These are phyloP conservation scores for Emmonsia crescens DNA, from an alignment of 2,329 filamentous ascomycete species.

Conservation along the genomic window DNA sequence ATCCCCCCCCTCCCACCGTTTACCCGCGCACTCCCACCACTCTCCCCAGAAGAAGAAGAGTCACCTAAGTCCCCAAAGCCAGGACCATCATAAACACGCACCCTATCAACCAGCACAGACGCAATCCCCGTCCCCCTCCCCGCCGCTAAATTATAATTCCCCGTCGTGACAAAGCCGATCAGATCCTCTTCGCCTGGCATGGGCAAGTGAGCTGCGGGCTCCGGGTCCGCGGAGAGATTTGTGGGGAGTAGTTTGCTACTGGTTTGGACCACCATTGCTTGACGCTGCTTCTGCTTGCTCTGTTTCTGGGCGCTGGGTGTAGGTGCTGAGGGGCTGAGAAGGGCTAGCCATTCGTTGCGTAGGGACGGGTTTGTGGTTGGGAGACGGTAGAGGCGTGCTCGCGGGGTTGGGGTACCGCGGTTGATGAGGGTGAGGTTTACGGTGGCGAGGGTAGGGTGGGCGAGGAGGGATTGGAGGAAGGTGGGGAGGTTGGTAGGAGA, in stretches of 20 bases:
- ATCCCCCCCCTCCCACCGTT: conserved; percentile 1
- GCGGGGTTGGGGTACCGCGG: conserved; percentile 59
- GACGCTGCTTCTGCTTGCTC: conserved; percentile 14
- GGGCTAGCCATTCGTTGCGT: conserved; percentile 57
- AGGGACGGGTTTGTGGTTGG: conserved; percentile 48
- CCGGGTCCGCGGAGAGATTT: conserved; percentile 30
- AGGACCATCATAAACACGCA: conserved; percentile 26
- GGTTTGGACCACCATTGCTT: not conserved
- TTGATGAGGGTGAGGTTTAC: conserved; percentile 56
- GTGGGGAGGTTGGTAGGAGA: conserved; percentile 10
- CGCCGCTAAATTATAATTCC: conserved; percentile 67
- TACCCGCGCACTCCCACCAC: not conserved
- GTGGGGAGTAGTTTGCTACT: not conserved
- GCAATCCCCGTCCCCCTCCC: conserved; percentile 69
- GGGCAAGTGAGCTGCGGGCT: conserved; percentile 33
- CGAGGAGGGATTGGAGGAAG: conserved; percentile 11
- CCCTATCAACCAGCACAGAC: conserved; percentile 51
- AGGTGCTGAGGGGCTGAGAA: conserved; percentile 12
- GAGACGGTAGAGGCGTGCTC: conserved; percentile 78
- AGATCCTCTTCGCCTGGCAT: conserved; percentile 67
- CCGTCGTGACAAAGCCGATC: conserved; percentile 82
- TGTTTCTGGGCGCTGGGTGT: conserved; percentile 12
- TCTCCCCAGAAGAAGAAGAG: not conserved
- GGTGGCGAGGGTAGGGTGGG: conserved; percentile 40
- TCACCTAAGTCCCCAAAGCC: not conserved